These are phyloP conservation scores for Cornus controversa DNA, from an alignment of 148 eudicot genomes.

Conservation along the genomic window DNA sequence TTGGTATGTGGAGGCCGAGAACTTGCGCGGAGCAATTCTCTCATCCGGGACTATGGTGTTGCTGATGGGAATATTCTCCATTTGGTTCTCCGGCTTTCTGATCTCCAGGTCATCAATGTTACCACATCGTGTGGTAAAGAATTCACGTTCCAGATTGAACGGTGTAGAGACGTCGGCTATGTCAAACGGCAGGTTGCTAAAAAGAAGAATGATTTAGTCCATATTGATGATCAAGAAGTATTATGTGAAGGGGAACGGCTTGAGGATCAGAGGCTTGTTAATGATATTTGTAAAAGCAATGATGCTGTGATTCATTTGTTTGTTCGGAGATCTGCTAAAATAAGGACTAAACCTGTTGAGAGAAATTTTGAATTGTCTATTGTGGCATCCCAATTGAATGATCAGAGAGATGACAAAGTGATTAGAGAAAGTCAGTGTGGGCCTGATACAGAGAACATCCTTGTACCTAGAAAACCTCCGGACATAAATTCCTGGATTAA, in stretches of 20 bases:
- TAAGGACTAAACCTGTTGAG: slow-evolving; percentile 64
- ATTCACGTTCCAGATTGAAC: slow-evolving; percentile 58
- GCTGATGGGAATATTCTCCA: slow-evolving; percentile 79
- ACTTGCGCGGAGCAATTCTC: slow-evolving; percentile 69
- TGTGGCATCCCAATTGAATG: slow-evolving; percentile 44
- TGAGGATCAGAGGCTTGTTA: slow-evolving; percentile 67
- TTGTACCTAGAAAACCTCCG: slow-evolving; percentile 28
- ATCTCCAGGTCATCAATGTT: slow-evolving; percentile 67
- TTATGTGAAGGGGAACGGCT: slow-evolving; percentile 61
- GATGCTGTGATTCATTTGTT: slow-evolving; percentile 85
- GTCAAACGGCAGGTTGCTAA: slow-evolving; percentile 73
- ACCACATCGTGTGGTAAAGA: slow-evolving; percentile 72
- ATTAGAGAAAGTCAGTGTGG: slow-evolving; percentile 16
- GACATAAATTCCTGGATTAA: slow-evolving; percentile 44
- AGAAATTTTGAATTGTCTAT: slow-evolving; percentile 71
- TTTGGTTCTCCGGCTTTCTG: slow-evolving; percentile 72
- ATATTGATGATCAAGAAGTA: slow-evolving; percentile 69
- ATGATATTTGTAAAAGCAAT: slow-evolving; percentile 58
- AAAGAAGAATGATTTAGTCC: slow-evolving; percentile 39
- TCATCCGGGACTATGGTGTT: slow-evolving; percentile 75
- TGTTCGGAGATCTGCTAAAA: slow-evolving; percentile 64
- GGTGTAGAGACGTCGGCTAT: slow-evolving; percentile 66
- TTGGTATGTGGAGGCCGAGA: slow-evolving; percentile 84
- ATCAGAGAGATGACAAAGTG: slow-evolving; percentile 25
- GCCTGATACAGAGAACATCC: slow-evolving; percentile 14